Evolutionary conservation across 1,284 basidiomycete genomes (phyloP).

Genomic region (Apiotrichum akiyoshidainum): DNA sequence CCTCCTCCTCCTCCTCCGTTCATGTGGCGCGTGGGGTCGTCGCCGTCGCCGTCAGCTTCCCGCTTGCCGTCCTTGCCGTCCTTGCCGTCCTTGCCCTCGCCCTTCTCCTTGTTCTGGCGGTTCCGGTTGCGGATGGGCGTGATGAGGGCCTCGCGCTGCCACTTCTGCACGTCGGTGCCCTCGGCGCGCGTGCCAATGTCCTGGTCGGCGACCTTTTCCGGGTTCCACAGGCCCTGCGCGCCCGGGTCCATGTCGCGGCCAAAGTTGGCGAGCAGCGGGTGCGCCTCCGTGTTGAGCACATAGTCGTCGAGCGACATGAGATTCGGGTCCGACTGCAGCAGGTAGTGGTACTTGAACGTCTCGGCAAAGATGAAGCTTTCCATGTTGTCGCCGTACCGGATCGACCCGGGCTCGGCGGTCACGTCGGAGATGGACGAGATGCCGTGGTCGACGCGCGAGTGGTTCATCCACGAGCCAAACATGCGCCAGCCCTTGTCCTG

Average conservation of each 20-base stretch:
- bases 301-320: slow-evolving; percentile 58
- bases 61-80: neutral
- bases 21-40: too few relatives aligned
- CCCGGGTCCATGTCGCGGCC: slow-evolving; percentile 33
- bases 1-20: too few relatives aligned
- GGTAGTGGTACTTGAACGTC: slow-evolving; percentile 56
- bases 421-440: slow-evolving; percentile 53
- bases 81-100: neutral
- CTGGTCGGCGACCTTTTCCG: slow-evolving; percentile 9
- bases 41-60: too few relatives aligned
- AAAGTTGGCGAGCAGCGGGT: slow-evolving; percentile 44
- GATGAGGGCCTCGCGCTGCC: slow-evolving; percentile 23
- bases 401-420: slow-evolving; percentile 34
- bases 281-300: slow-evolving; percentile 56
- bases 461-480: slow-evolving; percentile 57
- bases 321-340: slow-evolving; percentile 55
- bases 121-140: neutral
- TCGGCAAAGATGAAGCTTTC: slow-evolving; percentile 59
- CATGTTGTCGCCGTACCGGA: slow-evolving; percentile 45
- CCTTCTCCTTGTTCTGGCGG: neutral
- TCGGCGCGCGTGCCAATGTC: slow-evolving; percentile 39
- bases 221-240: slow-evolving; percentile 36
- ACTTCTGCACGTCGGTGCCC: slow-evolving; percentile 49
- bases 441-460: slow-evolving; percentile 46
- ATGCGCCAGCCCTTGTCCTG: slow-evolving; percentile 60